These are phyloP conservation scores for Syncephalis fuscata DNA, from an alignment of 371 early-diverging fungal species.

Conservation along the genomic window DNA sequence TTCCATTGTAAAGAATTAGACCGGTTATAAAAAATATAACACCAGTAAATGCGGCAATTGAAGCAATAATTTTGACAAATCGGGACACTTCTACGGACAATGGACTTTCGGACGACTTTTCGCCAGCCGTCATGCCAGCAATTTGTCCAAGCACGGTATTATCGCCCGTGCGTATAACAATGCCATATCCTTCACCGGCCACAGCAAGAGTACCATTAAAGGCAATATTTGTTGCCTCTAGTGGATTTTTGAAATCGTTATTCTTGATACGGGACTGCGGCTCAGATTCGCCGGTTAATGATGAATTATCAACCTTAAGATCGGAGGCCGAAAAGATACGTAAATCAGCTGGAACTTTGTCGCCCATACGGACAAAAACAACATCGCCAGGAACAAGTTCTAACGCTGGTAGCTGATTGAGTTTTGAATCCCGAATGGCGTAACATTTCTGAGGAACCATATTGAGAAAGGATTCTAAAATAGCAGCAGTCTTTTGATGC, in stretches of 20 bases:
- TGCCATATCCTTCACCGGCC: slow-evolving; percentile 75
- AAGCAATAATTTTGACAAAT: slow-evolving; percentile 75
- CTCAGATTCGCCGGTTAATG: slow-evolving; percentile 87
- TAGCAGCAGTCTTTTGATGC: slow-evolving; percentile 63
- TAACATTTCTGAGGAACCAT: slow-evolving; percentile 72
- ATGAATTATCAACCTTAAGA: slow-evolving; percentile 91
- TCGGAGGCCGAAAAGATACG: slow-evolving; percentile 52
- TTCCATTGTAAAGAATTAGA: slow-evolving; percentile 25
- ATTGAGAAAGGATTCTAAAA: slow-evolving; percentile 74
- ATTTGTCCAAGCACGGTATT: slow-evolving; percentile 87
- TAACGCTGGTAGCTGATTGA: slow-evolving; percentile 35
- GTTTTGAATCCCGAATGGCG: slow-evolving; percentile 55
- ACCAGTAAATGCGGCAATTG: slow-evolving; percentile 55
- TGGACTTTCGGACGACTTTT: slow-evolving; percentile 52
- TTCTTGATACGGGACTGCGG: slow-evolving; percentile 56
- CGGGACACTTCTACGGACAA: slow-evolving; percentile 56
- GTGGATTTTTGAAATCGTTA: slow-evolving; percentile 48
- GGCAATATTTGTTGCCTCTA: slow-evolving; percentile 79
- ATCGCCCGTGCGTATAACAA: slow-evolving; percentile 87
- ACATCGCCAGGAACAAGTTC: slow-evolving; percentile 79
- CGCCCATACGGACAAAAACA: slow-evolving; percentile 73
- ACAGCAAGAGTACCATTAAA: slow-evolving; percentile 81
- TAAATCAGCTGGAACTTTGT: slow-evolving; percentile 89
- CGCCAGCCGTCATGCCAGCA: slow-evolving; percentile 64
- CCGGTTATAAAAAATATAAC: slow-evolving; percentile 72